Evolutionary conservation across 352 stramenopile species (phyloP).

Genomic region (Globisporangium sylvaticum): DNA sequence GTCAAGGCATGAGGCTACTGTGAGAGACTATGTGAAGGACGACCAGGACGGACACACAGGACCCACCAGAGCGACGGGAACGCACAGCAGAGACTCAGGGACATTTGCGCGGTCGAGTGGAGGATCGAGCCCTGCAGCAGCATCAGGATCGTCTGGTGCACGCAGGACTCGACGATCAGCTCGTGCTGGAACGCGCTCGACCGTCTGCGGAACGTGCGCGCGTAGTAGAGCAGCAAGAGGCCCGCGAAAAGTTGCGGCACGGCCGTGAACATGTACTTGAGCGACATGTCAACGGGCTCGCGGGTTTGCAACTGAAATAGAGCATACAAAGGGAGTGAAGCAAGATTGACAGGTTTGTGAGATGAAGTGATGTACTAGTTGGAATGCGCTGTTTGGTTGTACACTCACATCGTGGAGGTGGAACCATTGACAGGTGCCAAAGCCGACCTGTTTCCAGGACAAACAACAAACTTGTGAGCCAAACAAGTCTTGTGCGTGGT

Average conservation of each 20-base stretch:
- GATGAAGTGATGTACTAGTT: no score
- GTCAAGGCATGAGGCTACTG: neutral
- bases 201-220: conserved; percentile 41
- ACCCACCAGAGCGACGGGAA: conserved; percentile 46
- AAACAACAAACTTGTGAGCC: no score
- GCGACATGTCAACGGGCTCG: conserved; percentile 35
- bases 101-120: conserved; percentile 41
- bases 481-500: no score
- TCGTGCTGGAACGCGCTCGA: conserved; percentile 44
- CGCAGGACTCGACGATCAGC: conserved; percentile 49
- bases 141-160: conserved; percentile 39
- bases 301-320: conserved; percentile 32
- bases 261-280: conserved; percentile 52
- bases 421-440: conserved; percentile 54
- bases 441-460: conserved; percentile 21
- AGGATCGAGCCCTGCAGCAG: conserved; percentile 39
- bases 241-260: conserved; percentile 41
- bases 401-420: conserved; percentile 36
- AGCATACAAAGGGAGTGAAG: neutral
- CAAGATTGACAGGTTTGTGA: neutral
- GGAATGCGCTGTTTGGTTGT: no score
- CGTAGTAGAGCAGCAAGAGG: conserved; percentile 58
- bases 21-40: neutral
- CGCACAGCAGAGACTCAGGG: conserved; percentile 50
- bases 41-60: neutral